Conservation (phyloP, 2,329 filamentous ascomycete genomes). For the Trichoderma cornu-damae region DNA sequence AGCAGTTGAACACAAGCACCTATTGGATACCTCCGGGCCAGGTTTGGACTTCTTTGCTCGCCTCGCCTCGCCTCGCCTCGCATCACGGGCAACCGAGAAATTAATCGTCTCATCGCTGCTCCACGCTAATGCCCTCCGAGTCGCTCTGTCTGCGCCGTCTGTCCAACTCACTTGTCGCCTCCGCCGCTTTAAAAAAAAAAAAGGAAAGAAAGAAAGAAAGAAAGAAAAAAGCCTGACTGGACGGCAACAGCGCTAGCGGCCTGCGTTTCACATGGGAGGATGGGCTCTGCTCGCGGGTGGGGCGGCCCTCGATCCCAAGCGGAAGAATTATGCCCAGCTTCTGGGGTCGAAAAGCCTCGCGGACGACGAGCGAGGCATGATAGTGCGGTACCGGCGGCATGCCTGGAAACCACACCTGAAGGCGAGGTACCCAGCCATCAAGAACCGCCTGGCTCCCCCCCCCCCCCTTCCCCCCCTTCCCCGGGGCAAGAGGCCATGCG, state of each 20-base stretch:
- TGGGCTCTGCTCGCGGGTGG: background rate
- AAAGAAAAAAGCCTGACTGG: slow-evolving; percentile 13
- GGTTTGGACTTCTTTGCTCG: too few species aligned
- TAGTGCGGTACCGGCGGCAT: slow-evolving; percentile 1
- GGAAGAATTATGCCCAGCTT: slow-evolving; percentile 14
- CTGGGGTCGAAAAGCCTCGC: slow-evolving; percentile 15
- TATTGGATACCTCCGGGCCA: too few species aligned
- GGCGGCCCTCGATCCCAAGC: slow-evolving; percentile 5
- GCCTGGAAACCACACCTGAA: too few species aligned
- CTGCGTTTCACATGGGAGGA: slow-evolving; percentile 3
- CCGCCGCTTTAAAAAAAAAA: too few species aligned
- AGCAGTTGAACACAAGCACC: too few species aligned
- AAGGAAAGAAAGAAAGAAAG: too few species aligned
- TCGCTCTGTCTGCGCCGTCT: background rate
- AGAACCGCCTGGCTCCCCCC: slow-evolving; percentile 11
- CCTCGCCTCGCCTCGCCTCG: background rate
- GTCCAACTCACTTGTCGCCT: background rate
- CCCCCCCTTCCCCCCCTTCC: too few species aligned
- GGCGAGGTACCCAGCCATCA: slow-evolving; percentile 10
- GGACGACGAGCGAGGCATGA: background rate
- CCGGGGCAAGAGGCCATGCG: background rate
- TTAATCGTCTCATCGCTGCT: background rate
- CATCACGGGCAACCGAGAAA: background rate
- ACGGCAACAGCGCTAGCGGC: slow-evolving; percentile 3
- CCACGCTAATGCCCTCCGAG: background rate